A percentile compares a stretch with the other conserved stretches of the same genome.
Conservation (phyloP, 2,329 filamentous ascomycete species). For the Aspergillus ochraceus region DNA sequence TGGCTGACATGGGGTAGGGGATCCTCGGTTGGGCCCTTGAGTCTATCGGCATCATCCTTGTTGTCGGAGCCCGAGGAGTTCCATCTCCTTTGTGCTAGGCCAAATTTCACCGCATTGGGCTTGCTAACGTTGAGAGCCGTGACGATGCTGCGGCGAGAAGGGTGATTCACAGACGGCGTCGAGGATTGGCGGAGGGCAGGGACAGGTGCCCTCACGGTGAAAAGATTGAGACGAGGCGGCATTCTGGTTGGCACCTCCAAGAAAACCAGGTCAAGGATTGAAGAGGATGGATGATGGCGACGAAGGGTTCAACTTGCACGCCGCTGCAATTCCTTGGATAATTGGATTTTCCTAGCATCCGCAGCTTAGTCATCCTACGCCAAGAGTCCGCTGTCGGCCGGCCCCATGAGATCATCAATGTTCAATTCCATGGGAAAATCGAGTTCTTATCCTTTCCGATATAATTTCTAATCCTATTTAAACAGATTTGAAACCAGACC, state of each 20-base stretch:
- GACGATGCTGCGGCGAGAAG: constrained; percentile 23
- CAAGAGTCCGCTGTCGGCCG: constrained; percentile 6
- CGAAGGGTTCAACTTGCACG: not conserved
- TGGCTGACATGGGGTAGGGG: constrained; percentile 62
- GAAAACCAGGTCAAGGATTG: constrained; percentile 11
- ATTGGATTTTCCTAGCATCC: constrained; percentile 25
- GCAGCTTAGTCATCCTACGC: constrained; percentile 20
- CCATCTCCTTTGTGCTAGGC: constrained; percentile 30
- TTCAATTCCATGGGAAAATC: not conserved
- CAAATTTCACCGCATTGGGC: constrained; percentile 13
- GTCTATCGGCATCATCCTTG: constrained; percentile 28
- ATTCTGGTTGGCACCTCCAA: constrained; percentile 37
- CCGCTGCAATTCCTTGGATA: not conserved
- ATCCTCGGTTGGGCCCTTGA: constrained; percentile 52
- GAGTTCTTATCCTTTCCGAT: too few species aligned
- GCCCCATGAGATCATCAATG: not conserved
- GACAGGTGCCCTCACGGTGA: constrained; percentile 36
- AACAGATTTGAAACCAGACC: not conserved
- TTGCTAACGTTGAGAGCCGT: constrained; percentile 19
- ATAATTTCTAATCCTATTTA: not conserved
- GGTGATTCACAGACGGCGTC: constrained; percentile 15
- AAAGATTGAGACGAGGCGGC: constrained; percentile 57
- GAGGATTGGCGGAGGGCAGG: constrained; percentile 33
- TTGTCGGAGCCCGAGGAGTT: constrained; percentile 35
- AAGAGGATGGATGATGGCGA: constrained; percentile 1